Evolutionary conservation across 1,284 basidiomycete species (phyloP), one percentile per base, ranked within the genome.

Genomic region (Ceratobasidium sp.): DNA sequence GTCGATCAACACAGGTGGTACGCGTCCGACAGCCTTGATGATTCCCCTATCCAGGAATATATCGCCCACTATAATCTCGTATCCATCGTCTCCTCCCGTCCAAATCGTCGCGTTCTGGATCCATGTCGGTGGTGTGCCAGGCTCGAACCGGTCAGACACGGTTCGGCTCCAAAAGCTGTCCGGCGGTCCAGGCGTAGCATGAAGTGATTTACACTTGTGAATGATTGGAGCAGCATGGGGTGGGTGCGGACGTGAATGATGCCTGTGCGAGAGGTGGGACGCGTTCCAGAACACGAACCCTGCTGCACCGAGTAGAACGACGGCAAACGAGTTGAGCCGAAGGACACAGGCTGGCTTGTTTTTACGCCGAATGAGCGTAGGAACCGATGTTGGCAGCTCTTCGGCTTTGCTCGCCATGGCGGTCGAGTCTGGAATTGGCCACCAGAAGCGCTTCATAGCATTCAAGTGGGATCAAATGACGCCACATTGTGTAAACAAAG

Each of bases 91-190:
- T 55, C 85, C 85, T 21, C 93, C 93, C 0, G 92, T 94, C 85
- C 93, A 93, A 21, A 97, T 84, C 0, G 87, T 89, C 1, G 88
- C 92, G 79, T 96, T 94, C 78, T 85, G 85, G 76, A 96, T 89
- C 76, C 90, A 82, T 8, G 89, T 88, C 2, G 89, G 81, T 46
- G 84, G 84, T 0, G 90, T 90, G 2, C 88, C 89, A 5, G 81
- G 79, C 67, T 90, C 92, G 76, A 86, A 92, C 48, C 93, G 83
- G 78, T 96, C 93, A 4, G 89, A 93, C 41, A 79, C 79, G 6
- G 84, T 84, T 14, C 94, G 85, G 34, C 58, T 43, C 55, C 80
- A 78, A 77, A 91, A 92, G 32, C 81, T 77, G 0, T 80, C 77
- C 16, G 87, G 81, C 9, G 89, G 86, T 0, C 85, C 85, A 16